A percentile compares a stretch with the other conserved stretches of the same genome.
Evolutionary conservation across 352 stramenopile genomes (phyloP).

Genomic region (Globisporangium alternatum): DNA sequence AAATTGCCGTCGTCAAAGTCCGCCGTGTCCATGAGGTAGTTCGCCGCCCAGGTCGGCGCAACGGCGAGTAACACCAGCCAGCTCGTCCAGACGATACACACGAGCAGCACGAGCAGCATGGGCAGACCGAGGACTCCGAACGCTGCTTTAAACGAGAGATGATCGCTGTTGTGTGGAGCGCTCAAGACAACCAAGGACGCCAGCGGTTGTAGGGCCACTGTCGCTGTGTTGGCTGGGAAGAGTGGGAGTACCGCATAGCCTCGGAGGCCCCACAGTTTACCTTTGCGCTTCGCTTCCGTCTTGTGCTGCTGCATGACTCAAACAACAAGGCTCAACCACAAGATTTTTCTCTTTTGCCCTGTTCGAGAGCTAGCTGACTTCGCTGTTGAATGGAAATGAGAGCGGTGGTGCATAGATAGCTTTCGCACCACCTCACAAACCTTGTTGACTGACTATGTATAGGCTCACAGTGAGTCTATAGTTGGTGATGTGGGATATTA

Average conservation of each 20-base stretch:
- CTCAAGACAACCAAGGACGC: background rate
- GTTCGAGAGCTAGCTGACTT: too few species aligned
- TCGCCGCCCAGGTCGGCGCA: conserved; percentile 28
- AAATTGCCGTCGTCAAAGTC: conserved; percentile 48
- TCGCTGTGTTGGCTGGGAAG: background rate
- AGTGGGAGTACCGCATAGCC: background rate
- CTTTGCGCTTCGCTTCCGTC: too few species aligned
- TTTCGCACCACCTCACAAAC: too few species aligned
- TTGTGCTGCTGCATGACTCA: background rate
- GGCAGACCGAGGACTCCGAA: conserved; percentile 22
- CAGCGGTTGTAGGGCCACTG: background rate
- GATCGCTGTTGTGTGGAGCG: background rate
- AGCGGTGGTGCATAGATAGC: too few species aligned
- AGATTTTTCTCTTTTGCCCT: too few species aligned
- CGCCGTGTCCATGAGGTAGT: conserved; percentile 47
- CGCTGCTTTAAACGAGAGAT: conserved; percentile 16
- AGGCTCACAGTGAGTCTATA: too few species aligned
- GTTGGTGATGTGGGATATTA: too few species aligned
- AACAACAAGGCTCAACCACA: too few species aligned
- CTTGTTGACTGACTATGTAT: too few species aligned
- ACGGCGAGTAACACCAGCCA: conserved; percentile 31
- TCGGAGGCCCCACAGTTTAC: background rate
- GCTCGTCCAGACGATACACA: conserved; percentile 28
- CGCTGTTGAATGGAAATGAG: too few species aligned
- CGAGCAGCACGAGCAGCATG: conserved; percentile 16